Conservation (phyloP, 1,284 basidiomycete genomes). For the Trichosporon sp. region DNA sequence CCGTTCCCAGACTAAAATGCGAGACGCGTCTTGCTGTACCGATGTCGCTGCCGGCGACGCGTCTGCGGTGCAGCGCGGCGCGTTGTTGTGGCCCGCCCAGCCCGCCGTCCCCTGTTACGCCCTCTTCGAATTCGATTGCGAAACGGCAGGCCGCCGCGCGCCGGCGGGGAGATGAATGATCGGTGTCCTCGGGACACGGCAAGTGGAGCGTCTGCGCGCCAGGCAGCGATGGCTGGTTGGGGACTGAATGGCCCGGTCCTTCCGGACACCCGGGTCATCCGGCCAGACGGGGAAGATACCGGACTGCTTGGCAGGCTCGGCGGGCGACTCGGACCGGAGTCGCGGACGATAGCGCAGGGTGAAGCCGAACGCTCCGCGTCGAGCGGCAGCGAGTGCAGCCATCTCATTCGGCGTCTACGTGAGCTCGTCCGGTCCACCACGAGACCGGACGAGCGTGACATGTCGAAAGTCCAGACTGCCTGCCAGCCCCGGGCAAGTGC, state of each 20-base stretch:
- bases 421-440: neutral
- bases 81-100: neutral
- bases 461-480: neutral
- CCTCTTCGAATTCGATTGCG: neutral
- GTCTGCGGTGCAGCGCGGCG: neutral
- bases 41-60: neutral
- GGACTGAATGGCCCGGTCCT: neutral
- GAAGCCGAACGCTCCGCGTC: neutral
- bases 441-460: neutral
- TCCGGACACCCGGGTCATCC: neutral
- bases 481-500: neutral
- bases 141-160: neutral
- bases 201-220: neutral
- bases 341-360: neutral
- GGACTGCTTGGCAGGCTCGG: neutral
- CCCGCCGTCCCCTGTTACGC: neutral
- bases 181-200: neutral
- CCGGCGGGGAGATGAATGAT: neutral
- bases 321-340: neutral
- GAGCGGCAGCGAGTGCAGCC: neutral
- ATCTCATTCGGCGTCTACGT: neutral
- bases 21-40: neutral
- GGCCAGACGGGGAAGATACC: neutral
- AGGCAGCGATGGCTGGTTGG: neutral
- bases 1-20: neutral